Percentiles rank a stretch among this genome's conserved stretches.
Conservation (phyloP, 2,329 filamentous ascomycete species). For the Alternaria ethzedia region DNA sequence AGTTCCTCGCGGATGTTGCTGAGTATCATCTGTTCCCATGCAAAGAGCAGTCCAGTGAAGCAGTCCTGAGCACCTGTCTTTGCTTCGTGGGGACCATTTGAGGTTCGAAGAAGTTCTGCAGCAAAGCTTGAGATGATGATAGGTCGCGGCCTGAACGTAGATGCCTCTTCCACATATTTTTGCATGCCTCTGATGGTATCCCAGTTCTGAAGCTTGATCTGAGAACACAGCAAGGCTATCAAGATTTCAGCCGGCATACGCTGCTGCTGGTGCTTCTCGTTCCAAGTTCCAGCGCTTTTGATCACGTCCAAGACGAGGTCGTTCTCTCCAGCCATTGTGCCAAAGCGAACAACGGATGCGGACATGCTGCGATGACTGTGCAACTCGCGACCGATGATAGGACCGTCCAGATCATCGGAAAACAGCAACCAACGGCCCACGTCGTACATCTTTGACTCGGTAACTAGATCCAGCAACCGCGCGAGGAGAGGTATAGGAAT, state of each 20-base stretch:
- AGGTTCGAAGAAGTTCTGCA: constrained; percentile 37
- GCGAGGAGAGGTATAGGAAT: constrained; percentile 58
- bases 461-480: constrained; percentile 59
- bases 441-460: constrained; percentile 53
- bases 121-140: constrained; percentile 41
- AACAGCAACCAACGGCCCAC: constrained; percentile 62
- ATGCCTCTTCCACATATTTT: constrained; percentile 30
- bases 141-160: constrained; percentile 33
- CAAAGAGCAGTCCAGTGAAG: constrained; percentile 39
- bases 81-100: constrained; percentile 16
- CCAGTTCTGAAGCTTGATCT: constrained; percentile 52
- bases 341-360: constrained; percentile 62
- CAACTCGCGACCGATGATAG: constrained; percentile 54
- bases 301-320: constrained; percentile 43
- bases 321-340: constrained; percentile 57
- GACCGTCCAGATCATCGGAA: constrained; percentile 60
- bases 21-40: constrained; percentile 38
- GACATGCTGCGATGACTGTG: constrained; percentile 58
- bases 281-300: constrained; percentile 25
- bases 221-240: constrained; percentile 51
- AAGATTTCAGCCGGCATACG: constrained; percentile 45
- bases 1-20: constrained; percentile 33
- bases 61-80: constrained; percentile 24
- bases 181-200: constrained; percentile 49
- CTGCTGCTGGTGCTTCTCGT: constrained; percentile 25